Evolutionary conservation across 2,329 filamentous ascomycete species (phyloP), one percentile per base, ranked within the genome.

Genomic region (Diaporthe caulivora): DNA sequence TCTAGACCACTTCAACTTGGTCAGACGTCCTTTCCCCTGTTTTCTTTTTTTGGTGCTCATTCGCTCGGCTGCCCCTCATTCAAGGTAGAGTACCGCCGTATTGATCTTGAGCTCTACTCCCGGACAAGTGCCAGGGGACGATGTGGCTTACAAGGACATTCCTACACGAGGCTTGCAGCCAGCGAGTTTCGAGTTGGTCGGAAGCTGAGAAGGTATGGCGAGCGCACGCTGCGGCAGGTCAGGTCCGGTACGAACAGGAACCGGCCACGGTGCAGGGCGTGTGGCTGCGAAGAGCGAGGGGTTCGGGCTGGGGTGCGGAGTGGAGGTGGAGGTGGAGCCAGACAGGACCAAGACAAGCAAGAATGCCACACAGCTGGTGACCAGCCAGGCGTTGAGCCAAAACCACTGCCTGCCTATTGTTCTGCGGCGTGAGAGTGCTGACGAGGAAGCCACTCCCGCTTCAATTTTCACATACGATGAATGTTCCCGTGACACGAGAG

Each of bases 1-100:
- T 53, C 86, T 85, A 86, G 85, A 85, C 87, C 87, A 91, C 85
- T 89, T 93, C 91, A 93, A 93, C 91, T 87, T 91, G 89, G 87
- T 83, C 80, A 83, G 84, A 83, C 79, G 42, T 31, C 40, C 51
- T 79, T 83, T 82, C 82, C 81, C 80, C 81, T 82, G 80, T 79
- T 76, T 75, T 77, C 77, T 77, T 74, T 49, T 54, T 2, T 55
- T 31, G 54, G 67, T n/a, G 47, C 29, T n/a, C 34, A 51, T 13
- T 21, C 26, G 47, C 42, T 31, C 6, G 55, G 21, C 44, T 60
- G 24, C 26, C 21, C 26, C 18, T 17, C 29, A 42, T 26, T 17
- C 42, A 62, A 65, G 62, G 62, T 53, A 53, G n/a, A 71, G 68
- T 62, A 62, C 37, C n/a, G 55, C 68, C 42, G 29, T 10, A 24